phyloP scores from a whole-genome alignment of 208 protist genomes.

The Acanthamoeba triangularis region DNA sequence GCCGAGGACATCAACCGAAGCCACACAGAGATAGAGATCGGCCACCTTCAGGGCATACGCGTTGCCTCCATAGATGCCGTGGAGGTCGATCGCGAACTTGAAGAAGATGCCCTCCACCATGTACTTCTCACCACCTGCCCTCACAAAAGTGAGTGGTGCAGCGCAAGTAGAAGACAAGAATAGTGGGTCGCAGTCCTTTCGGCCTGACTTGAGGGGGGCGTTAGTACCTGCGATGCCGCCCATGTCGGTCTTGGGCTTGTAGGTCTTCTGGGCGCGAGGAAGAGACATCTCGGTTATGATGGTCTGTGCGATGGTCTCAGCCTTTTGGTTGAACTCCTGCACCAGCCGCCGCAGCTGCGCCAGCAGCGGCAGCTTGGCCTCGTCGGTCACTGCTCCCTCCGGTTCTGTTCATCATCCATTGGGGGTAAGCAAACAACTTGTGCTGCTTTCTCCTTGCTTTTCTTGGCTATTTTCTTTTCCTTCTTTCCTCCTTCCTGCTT shows the following conservation, averaged over 20 bases:
- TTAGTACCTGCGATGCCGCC: constrained; percentile 4
- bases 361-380: background rate
- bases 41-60: constrained; percentile 1
- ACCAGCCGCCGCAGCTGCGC: constrained; percentile 12
- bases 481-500: no score
- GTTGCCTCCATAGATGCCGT: constrained; percentile 55
- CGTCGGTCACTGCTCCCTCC: background rate
- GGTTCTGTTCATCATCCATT: background rate
- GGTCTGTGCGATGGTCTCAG: background rate
- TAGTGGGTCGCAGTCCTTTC: no score
- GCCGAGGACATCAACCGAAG: no score
- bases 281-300: constrained; percentile 67
- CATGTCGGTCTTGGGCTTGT: constrained; percentile 64
- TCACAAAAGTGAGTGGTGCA: no score
- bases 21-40: no score
- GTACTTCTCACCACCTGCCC: constrained; percentile 68
- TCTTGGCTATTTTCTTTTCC: background rate
- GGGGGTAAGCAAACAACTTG: no score
- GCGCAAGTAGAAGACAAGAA: background rate
- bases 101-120: constrained; percentile 76
- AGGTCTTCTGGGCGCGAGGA: background rate
- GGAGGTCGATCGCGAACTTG: constrained; percentile 77
- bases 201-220: no score
- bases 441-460: no score
- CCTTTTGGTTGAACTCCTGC: constrained; percentile 1